Percentiles rank a stretch among this genome's conserved stretches.
phyloP scores from a whole-genome alignment of 2,329 filamentous ascomycete genomes.

The Aspergillus texensis region DNA sequence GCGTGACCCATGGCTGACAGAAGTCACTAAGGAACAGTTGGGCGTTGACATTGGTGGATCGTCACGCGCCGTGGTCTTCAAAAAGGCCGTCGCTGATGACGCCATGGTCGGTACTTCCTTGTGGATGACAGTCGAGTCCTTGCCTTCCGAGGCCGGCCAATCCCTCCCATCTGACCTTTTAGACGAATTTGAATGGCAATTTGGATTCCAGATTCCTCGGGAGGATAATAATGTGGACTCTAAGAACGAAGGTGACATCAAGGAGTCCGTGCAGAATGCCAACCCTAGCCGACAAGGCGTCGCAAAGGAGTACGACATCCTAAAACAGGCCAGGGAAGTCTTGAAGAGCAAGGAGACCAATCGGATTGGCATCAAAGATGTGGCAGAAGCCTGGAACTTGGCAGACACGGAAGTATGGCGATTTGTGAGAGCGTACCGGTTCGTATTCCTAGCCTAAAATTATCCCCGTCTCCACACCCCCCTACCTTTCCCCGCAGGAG shows the following conservation, averaged over 20 bases:
- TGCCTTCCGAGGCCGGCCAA: conserved; percentile 51
- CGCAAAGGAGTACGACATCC: conserved; percentile 49
- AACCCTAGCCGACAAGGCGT: conserved; percentile 43
- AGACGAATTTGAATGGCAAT: conserved; percentile 81
- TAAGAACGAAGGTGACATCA: conserved; percentile 35
- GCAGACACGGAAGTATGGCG: conserved; percentile 67
- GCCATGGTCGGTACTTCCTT: conserved; percentile 66
- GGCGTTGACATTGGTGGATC: conserved; percentile 64
- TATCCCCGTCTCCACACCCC: neutral
- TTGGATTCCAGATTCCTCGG: conserved; percentile 79
- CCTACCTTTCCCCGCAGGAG: neutral
- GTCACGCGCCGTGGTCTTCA: conserved; percentile 72
- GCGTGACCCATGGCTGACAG: conserved; percentile 78
- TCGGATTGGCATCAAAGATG: conserved; percentile 44
- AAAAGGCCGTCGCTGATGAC: conserved; percentile 76
- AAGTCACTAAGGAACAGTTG: conserved; percentile 70
- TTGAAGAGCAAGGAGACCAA: conserved; percentile 43
- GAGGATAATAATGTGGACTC: conserved; percentile 42
- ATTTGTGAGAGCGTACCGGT: conserved; percentile 62
- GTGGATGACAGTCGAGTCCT: conserved; percentile 77
- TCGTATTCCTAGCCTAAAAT: conserved; percentile 15
- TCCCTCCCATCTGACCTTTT: conserved; percentile 54
- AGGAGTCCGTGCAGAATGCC: conserved; percentile 39
- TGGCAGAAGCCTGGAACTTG: conserved; percentile 59
- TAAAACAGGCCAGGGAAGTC: conserved; percentile 53